Base-by-base conservation (phyloP, 2,329 filamentous ascomycete species). In the Cordyceps tenuipes region DNA sequence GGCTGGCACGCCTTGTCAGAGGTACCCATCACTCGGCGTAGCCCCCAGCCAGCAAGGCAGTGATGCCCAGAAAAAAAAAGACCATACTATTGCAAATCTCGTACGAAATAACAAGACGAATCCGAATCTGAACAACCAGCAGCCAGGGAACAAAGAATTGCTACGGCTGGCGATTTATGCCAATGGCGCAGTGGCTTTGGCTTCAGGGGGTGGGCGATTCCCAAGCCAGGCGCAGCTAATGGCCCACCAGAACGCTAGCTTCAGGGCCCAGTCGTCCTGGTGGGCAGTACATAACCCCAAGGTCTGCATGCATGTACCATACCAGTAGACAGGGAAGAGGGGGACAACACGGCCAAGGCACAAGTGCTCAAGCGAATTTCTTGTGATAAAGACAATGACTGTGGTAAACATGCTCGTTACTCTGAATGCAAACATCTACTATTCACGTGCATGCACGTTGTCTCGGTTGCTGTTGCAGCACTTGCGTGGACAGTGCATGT, bases 131-230 rank as follows among this genome's bases (percentile, higher is more conserved):
- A 34, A 31, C 8, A 12, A 17, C 19, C 39, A 41, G 36, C 8
- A 12, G 26, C 19, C 39, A 41, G 36, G 26, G 34, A 59, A 46
- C 19, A 23, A 6, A 15, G 59, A 3, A 59, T 15, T 26, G 26
- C 3, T 36, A 36, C 34, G 63, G 58, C 61, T 36, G 56, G 61
- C 62, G 53, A n/a, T 5, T 56, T 7, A 13, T 7, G 34, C 63
- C 61, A 53, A 3, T 61, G 26, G 39, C 60, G 64, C 57, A 64
- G 15, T 44, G 23, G n/a, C 43, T 53, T 29, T 31, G 39, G 39
- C 55, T 43, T 49, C 39, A 59, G 48, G 36, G 36, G 56, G 34
- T 39, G 34, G 55, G 34, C 55, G 47, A 36, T 50, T 50, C 19
- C 31, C 44, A 48, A 7, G 36, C 51, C 26, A 41, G 41, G 41